Base-by-base conservation (phyloP, 306 rosid species). In the Ammopiptanthus mongolicus region DNA sequence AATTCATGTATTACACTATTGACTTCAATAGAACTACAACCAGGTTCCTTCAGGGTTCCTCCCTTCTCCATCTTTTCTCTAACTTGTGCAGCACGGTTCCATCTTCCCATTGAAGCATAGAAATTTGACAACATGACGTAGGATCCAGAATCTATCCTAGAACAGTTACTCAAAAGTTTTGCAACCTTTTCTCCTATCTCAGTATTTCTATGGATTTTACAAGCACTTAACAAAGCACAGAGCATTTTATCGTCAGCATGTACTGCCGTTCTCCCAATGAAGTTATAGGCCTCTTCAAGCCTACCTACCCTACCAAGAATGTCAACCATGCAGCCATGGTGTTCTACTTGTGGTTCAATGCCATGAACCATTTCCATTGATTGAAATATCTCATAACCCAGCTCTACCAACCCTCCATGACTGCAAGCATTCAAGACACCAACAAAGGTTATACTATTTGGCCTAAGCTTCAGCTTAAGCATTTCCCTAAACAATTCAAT, bases 311-410 rank as follows among this genome's bases (percentile, higher is more conserved):
- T 84, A 37, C 80, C 82, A 58, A 84, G 80, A 37, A 87, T 77
- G 78, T 87, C 90, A 76, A 84, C 81, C 79, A 87, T 79, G 88
- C 90, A 87, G 33, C 88, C 88, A 19, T 79, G 65, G 83, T 84
- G 88, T 51, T 84, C 83, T 8, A 84, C 63, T 17, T 37, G 69
- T 5, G 83, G 90, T 69, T 81, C 69, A 59, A 87, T 76, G 59
- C 78, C 62, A 41, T 87, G 73, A 68, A 60, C 18, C 0, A 7
- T 73, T 76, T 62, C 81, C 88, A 82, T 87, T 28, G 86, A 82
- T 13, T 76, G 75, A 69, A 79, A 76, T 62, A 84, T 78, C 81
- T 72, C 85, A 69, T 52, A 79, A 56, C 87, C 85, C 47, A 76
- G 52, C 14, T 79, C 90, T 61, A 65, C 83, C 85, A 81, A 69